A percentile compares a stretch with the other conserved stretches of the same genome.
phyloP scores from a whole-genome alignment of 805 yeast species.

The Scheffersomyces ergatensis region DNA sequence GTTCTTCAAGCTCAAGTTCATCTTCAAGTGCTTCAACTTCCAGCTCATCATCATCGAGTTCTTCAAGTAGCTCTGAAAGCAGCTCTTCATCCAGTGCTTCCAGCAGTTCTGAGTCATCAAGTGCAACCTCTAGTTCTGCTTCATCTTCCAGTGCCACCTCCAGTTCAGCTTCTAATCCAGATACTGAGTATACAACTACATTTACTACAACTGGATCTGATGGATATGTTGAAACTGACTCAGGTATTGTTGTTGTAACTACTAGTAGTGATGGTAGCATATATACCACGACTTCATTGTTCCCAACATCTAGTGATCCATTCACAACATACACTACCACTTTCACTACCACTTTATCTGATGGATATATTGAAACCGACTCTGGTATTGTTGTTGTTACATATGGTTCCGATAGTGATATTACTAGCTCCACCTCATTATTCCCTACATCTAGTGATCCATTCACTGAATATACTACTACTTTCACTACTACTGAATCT shows the following conservation, averaged over 20 bases:
- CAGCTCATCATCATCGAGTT: too few relatives aligned
- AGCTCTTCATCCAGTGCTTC: too few relatives aligned
- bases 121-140: neutral
- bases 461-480: conserved; percentile 2
- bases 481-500: conserved; percentile 6
- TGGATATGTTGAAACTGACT: conserved; percentile 11
- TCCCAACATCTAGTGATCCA: too few relatives aligned
- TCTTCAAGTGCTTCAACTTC: neutral
- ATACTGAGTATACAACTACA: conserved; percentile 4
- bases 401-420: conserved; percentile 8
- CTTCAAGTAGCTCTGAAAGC: too few relatives aligned
- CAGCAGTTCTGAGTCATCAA: too few relatives aligned
- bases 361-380: conserved; percentile 11
- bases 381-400: conserved; percentile 13
- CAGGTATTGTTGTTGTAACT: conserved; percentile 13
- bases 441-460: neutral
- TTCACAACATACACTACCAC: conserved; percentile 15
- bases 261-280: conserved; percentile 13
- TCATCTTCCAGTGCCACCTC: neutral
- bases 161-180: neutral
- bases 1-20: neutral
- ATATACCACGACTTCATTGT: conserved; percentile 10
- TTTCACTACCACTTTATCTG: conserved; percentile 9
- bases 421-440: conserved; percentile 3
- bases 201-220: conserved; percentile 10